Base-by-base conservation (phyloP, 495 filamentous ascomycete genomes). In the Thermothielavioides terrestris region DNA sequence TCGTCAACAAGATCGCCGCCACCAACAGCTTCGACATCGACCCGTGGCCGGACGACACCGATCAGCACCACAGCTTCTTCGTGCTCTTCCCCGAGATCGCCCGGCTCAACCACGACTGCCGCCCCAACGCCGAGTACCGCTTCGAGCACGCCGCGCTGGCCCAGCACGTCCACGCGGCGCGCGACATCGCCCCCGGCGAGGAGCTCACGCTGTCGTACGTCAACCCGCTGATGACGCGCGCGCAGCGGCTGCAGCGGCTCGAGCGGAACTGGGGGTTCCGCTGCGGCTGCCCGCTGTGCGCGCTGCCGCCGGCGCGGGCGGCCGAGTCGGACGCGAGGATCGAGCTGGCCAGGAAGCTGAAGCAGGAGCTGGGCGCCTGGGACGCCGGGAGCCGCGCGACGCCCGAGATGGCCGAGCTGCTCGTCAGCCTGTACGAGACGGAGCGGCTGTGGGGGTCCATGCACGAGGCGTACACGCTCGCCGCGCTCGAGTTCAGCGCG, bases 81-180 rank as follows among this genome's bases (percentile, higher is more conserved):
- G 55, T 58, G 18, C 44, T 66, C 20, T 66, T 65, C 54, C 61
- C 64, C 27, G 55, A 59, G 23, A 59, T 71, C 45, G 65, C 68
- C 5, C 59, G 70, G 31, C 52, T 70, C 49, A 74, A 74, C 51
- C 70, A 74, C 53, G 69, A 67, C 54, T 74, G 69, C 50, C 67
- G 68, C 0, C 65, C 69, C 7, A 72, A 70, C 31, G 67, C 65
- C 10, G 68, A 68, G 32, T 72, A 74, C 62, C 63, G 59, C 46
- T 72, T 67, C 37, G 63, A 67, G 23, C 50, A 63, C 30, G 46
- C 40, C 6, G 53, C 58, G 1, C 63, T 72, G 11, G 51, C 55
- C 8, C 70, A 73, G 36, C 60, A 57, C 37, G 57, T 73, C 7
- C 52, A 62, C 35, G 69, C 70, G 22, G 58, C 63, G 1, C 55